phyloP scores from a whole-genome alignment of 768 basidiomycete genomes.

The Tricholoma saponaceum region DNA sequence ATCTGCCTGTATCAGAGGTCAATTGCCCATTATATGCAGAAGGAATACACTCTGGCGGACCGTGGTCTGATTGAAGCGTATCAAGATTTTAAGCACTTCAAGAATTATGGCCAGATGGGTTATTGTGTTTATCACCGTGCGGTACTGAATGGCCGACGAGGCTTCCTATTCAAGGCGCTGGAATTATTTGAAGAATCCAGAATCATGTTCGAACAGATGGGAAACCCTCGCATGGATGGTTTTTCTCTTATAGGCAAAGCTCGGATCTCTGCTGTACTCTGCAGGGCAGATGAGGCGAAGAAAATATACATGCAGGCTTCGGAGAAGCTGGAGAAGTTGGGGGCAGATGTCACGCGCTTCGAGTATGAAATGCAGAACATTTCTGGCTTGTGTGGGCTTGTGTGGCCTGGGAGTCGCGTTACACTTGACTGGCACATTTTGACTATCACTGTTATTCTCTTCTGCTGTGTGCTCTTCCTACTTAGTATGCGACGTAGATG shows the following conservation, averaged over 20 bases:
- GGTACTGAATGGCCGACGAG: background rate
- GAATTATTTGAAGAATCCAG: background rate
- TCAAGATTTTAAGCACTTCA: background rate
- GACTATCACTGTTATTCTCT: background rate
- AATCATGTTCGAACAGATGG: background rate
- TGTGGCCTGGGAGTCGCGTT: background rate
- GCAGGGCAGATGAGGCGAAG: background rate
- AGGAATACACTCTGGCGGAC: background rate
- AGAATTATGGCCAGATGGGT: background rate
- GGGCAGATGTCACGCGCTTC: background rate
- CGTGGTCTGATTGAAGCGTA: background rate
- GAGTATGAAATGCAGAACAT: background rate
- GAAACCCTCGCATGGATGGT: background rate
- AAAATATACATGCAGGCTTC: background rate
- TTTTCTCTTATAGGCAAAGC: background rate
- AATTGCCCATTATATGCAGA: background rate
- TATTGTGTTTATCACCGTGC: background rate
- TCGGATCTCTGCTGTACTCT: background rate
- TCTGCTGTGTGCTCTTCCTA: background rate
- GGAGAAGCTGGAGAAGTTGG: background rate
- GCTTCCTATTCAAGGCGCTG: background rate
- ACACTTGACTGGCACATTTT: background rate
- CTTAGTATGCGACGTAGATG: background rate
- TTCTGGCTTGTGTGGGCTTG: background rate
- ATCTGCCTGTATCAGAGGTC: background rate